Evolutionary conservation across 352 stramenopile species (phyloP).

Genomic region (Globisporangium cederbergense): DNA sequence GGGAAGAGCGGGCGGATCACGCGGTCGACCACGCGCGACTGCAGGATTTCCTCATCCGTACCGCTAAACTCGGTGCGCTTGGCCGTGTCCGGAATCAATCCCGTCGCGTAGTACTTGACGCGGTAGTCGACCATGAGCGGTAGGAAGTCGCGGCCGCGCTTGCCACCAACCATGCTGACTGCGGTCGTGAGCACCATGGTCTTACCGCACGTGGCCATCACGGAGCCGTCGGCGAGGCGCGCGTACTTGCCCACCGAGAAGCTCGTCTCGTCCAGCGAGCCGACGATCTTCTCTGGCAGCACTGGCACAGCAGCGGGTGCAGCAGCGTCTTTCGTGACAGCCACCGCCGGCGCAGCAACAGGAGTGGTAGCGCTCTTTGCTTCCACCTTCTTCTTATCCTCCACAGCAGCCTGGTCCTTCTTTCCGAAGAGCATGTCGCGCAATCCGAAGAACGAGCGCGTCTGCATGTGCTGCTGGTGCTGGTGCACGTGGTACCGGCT

Average conservation of each 20-base stretch:
- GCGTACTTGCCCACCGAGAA: constrained; percentile 81
- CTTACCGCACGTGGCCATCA: constrained; percentile 78
- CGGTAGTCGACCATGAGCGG: constrained; percentile 94
- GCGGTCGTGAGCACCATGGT: constrained; percentile 86
- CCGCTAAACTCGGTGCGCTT: constrained; percentile 87
- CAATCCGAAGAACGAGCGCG: constrained; percentile 59
- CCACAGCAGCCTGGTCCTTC: constrained; percentile 25
- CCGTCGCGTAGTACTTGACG: constrained; percentile 85
- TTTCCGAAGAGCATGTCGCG: constrained; percentile 61
- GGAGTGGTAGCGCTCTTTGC: background rate
- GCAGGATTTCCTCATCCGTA: constrained; percentile 95
- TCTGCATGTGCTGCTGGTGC: constrained; percentile 20
- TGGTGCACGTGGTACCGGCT: constrained; percentile 12
- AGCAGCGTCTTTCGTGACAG: constrained; percentile 8
- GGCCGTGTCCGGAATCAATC: constrained; percentile 86
- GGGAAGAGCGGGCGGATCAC: constrained; percentile 94
- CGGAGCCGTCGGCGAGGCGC: constrained; percentile 79
- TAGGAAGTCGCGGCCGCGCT: constrained; percentile 69
- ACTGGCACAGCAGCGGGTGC: constrained; percentile 13
- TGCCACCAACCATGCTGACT: constrained; percentile 57
- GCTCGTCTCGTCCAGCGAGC: constrained; percentile 45
- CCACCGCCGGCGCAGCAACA: background rate
- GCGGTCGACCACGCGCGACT: constrained; percentile 95
- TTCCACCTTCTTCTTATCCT: constrained; percentile 11
- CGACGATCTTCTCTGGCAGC: constrained; percentile 25